Percentiles rank a stretch among this genome's conserved stretches.
Evolutionary conservation across 2,329 filamentous ascomycete genomes (phyloP).

Genomic region (Sclerotinia sclerotiorum): DNA sequence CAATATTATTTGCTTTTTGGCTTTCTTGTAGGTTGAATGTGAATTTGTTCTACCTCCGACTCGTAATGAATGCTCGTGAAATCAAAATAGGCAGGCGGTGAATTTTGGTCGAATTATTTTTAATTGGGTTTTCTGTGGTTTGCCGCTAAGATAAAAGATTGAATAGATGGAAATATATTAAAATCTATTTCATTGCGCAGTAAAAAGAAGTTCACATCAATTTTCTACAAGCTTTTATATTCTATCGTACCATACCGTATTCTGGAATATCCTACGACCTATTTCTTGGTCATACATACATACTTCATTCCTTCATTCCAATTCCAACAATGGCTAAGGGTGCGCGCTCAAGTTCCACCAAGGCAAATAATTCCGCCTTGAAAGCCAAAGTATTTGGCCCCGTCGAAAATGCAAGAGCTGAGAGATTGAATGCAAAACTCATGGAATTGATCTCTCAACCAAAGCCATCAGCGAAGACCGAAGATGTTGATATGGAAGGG

Average conservation of each 20-base stretch:
- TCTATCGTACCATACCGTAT: neutral
- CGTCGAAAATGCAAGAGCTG: conserved; percentile 72
- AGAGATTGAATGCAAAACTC: conserved; percentile 83
- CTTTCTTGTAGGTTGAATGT: neutral
- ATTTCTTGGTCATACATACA: neutral
- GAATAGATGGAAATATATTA: neutral
- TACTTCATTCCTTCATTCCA: neutral
- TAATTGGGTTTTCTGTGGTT: neutral
- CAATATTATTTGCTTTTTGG: conserved; percentile 1
- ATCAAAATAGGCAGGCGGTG: neutral
- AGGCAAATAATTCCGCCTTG: conserved; percentile 79
- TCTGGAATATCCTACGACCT: neutral
- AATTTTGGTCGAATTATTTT: neutral
- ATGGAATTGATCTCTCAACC: conserved; percentile 76
- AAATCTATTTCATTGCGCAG: conserved; percentile 10
- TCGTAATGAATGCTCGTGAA: neutral
- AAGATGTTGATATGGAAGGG: conserved; percentile 51
- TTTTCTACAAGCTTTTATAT: neutral
- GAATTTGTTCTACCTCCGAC: conserved; percentile 4
- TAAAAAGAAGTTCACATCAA: neutral
- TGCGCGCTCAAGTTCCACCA: conserved; percentile 73
- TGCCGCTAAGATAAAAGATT: conserved; percentile 23
- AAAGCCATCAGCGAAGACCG: conserved; percentile 58
- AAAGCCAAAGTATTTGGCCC: conserved; percentile 83
- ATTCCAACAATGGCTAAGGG: conserved; percentile 76